phyloP scores from a whole-genome alignment of 1,284 basidiomycete genomes.

The Tetrapyrgos nigripes region DNA sequence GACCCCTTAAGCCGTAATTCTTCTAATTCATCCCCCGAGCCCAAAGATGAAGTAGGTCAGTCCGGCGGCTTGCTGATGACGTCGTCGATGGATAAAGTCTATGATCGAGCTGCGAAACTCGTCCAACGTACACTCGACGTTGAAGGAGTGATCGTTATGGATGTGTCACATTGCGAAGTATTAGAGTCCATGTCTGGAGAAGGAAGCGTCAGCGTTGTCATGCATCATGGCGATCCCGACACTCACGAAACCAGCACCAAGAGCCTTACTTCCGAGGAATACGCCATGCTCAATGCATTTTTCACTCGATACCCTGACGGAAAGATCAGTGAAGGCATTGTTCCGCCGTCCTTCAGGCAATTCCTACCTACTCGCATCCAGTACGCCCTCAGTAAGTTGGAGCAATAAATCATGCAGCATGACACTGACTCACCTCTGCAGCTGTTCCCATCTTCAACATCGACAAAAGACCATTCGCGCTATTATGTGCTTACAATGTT shows the following conservation, averaged over 20 bases:
- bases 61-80: slow-evolving; percentile 38
- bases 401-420: no score
- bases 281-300: slow-evolving; percentile 76
- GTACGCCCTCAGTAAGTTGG: slow-evolving; percentile 80
- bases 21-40: not conserved
- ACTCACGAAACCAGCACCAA: slow-evolving; percentile 49
- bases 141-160: slow-evolving; percentile 91
- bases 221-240: slow-evolving; percentile 54
- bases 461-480: slow-evolving; percentile 91
- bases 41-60: slow-evolving; percentile 18
- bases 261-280: slow-evolving; percentile 71
- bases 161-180: slow-evolving; percentile 91
- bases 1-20: not conserved
- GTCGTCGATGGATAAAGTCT: slow-evolving; percentile 86
- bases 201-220: slow-evolving; percentile 67
- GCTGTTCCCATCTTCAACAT: slow-evolving; percentile 94
- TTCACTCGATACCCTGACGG: slow-evolving; percentile 83
- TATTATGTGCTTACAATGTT: slow-evolving; percentile 91
- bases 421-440: slow-evolving; percentile 29
- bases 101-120: slow-evolving; percentile 86
- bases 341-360: slow-evolving; percentile 78
- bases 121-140: slow-evolving; percentile 91
- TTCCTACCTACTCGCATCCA: slow-evolving; percentile 84
- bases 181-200: slow-evolving; percentile 77
- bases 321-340: slow-evolving; percentile 83